Conservation (phyloP, 352 stramenopile genomes). For the Salisapilia sapeloensis region DNA sequence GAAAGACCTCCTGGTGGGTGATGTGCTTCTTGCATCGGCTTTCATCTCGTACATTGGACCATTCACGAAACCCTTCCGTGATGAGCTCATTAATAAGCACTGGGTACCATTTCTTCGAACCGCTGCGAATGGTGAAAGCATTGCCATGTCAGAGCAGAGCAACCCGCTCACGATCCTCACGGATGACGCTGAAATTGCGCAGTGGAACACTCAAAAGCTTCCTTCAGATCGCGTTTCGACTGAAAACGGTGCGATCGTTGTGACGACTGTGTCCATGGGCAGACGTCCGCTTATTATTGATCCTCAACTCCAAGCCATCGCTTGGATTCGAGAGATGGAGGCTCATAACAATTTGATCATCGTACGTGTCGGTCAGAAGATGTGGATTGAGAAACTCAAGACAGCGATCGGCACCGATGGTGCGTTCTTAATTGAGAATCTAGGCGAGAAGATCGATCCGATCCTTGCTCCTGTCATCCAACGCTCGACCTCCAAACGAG, state of each 20-base stretch:
- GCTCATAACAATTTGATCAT: slow-evolving; percentile 83
- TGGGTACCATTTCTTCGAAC: slow-evolving; percentile 85
- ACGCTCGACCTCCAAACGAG: slow-evolving; percentile 85
- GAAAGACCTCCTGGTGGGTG: slow-evolving; percentile 85
- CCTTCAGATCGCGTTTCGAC: slow-evolving; percentile 87
- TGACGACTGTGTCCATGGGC: slow-evolving; percentile 80
- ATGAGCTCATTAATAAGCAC: slow-evolving; percentile 87
- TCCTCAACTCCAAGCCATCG: slow-evolving; percentile 87
- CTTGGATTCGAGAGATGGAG: slow-evolving; percentile 89
- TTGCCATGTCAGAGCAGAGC: slow-evolving; percentile 83
- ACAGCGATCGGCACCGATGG: slow-evolving; percentile 85
- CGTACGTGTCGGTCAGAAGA: slow-evolving; percentile 88
- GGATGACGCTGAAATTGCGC: slow-evolving; percentile 84
- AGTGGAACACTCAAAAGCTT: slow-evolving; percentile 88
- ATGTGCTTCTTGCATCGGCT: slow-evolving; percentile 86
- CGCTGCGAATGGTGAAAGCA: slow-evolving; percentile 69
- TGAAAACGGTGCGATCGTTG: slow-evolving; percentile 88
- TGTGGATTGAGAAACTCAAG: slow-evolving; percentile 89
- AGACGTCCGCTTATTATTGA: slow-evolving; percentile 88
- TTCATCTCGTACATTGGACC: slow-evolving; percentile 94
- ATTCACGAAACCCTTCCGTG: slow-evolving; percentile 90
- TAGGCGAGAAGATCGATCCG: slow-evolving; percentile 88
- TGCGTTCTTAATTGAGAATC: slow-evolving; percentile 89
- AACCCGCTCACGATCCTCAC: slow-evolving; percentile 86
- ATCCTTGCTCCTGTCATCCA: slow-evolving; percentile 90